phyloP scores from a whole-genome alignment of 1,139 yeast species.

The Lodderomyces pseudojiufengensis region DNA sequence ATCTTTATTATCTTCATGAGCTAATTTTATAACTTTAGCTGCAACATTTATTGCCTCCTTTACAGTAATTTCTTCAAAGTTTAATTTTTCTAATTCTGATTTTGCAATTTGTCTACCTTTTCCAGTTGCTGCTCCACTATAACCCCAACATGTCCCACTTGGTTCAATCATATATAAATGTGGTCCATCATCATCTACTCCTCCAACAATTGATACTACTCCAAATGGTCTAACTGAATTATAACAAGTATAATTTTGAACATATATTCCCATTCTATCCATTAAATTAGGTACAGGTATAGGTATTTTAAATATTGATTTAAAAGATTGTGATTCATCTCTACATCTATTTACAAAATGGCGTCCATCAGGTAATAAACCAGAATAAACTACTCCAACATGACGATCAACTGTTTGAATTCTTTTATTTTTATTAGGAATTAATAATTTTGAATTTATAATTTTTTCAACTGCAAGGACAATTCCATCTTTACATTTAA shows the following conservation, averaged over 20 bases:
- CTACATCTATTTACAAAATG: constrained; percentile 89
- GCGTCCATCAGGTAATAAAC: constrained; percentile 94
- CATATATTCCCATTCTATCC: constrained; percentile 86
- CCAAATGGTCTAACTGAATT: constrained; percentile 98
- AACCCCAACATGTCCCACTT: constrained; percentile 96
- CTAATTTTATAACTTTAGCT: constrained; percentile 86
- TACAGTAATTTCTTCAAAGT: constrained; percentile 63
- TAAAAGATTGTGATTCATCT: constrained; percentile 83
- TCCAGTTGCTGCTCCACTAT: constrained; percentile 95
- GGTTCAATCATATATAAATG: constrained; percentile 97
- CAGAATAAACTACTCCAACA: constrained; percentile 92
- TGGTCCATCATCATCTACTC: constrained; percentile 83
- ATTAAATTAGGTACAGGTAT: constrained; percentile 80
- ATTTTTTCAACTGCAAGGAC: constrained; percentile 96
- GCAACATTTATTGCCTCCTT: constrained; percentile 89
- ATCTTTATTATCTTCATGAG: constrained; percentile 97
- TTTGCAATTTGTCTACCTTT: constrained; percentile 97
- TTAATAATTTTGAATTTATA: constrained; percentile 79
- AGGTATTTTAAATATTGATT: constrained; percentile 70
- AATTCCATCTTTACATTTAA: constrained; percentile 87
- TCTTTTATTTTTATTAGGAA: constrained; percentile 83
- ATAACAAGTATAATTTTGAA: constrained; percentile 93
- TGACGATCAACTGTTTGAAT: constrained; percentile 93
- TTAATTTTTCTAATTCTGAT: constrained; percentile 89
- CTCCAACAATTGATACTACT: constrained; percentile 86